These are phyloP conservation scores for Millerozyma miso DNA, from an alignment of 805 yeast species.

Conservation along the genomic window DNA sequence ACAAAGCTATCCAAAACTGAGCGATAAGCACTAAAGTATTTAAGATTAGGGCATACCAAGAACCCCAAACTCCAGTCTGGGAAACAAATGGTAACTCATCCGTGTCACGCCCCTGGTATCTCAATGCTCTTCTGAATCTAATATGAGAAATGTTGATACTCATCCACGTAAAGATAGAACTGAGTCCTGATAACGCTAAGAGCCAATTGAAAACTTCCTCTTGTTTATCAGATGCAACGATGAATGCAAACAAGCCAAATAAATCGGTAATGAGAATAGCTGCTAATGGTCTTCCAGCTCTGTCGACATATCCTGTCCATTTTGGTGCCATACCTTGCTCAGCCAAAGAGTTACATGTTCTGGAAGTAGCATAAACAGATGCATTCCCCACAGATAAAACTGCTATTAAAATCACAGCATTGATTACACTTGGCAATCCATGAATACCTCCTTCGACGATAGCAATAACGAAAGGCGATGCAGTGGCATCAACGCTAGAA, in stretches of 20 bases:
- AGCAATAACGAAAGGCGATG: constrained; percentile 79
- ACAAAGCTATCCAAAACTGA: constrained; percentile 64
- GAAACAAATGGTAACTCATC: constrained; percentile 52
- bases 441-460: constrained; percentile 57
- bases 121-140: constrained; percentile 56
- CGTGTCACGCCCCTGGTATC: constrained; percentile 47
- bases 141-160: constrained; percentile 57
- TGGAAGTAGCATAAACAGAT: constrained; percentile 65
- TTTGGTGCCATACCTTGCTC: constrained; percentile 62
- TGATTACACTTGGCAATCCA: constrained; percentile 62
- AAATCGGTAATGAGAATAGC: constrained; percentile 48
- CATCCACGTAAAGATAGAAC: constrained; percentile 62
- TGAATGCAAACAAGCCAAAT: constrained; percentile 60
- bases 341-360: constrained; percentile 60
- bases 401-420: constrained; percentile 64
- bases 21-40: constrained; percentile 50
- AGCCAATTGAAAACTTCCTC: constrained; percentile 62
- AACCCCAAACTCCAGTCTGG: constrained; percentile 50
- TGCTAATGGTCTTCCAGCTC: constrained; percentile 62
- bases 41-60: constrained; percentile 46
- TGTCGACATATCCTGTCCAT: constrained; percentile 56
- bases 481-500: constrained; percentile 51
- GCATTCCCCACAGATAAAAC: constrained; percentile 71
- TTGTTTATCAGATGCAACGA: constrained; percentile 52
- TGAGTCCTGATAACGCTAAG: constrained; percentile 58